Evolutionary conservation across 305 asterid genomes (phyloP), one percentile per base, ranked within the genome.

Genomic region (Fraxinus angustifolia): DNA sequence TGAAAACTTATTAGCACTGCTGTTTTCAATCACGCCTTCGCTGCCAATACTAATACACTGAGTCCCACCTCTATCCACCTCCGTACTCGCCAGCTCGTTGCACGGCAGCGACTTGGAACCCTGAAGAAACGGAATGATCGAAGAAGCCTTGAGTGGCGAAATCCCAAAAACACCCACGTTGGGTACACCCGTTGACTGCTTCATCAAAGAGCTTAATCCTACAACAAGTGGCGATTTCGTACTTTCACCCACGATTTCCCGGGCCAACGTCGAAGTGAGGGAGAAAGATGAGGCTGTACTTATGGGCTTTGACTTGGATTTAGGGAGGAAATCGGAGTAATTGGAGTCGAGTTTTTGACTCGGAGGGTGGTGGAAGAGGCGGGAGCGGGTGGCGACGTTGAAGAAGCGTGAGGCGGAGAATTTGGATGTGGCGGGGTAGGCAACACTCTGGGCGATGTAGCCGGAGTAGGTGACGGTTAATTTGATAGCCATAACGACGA

Each of bases 21-120:
- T 56, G 58, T 75, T 80, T 67, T 68, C 85, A 53, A 34, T 73
- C 78, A 28, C 79, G 19, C 78, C 87, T 30, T 88, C 28, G 58
- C 75, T 19, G 53, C 81, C 76, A 79, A 77, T 33, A 4, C 65
- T 7, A 48, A 70, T 38, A 70, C 71, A 62, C 33, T 33, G 2
- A 21, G 89, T 53, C 45, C 92, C 91, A 70, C 95, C 96, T 83
- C 87, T 90, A 85, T 91, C 96, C 62, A 92, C 93, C 38, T 85
- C 88, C 28, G 83, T 48, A 78, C 86, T 84, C 31, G 90, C 77
- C 1, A 92, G 86, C 85, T 91, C 94, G 65, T 87, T 88, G 80
- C 97, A 92, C 8, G 98, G 97, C 40, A 91, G 75, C 99, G 97
- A 95, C 87, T 88, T 92, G 0, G 97, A 89, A 6, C 89, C 91